These are phyloP conservation scores for Rhodotorula kratochvilovae DNA, from an alignment of 768 basidiomycete genomes.

Conservation along the genomic window DNA sequence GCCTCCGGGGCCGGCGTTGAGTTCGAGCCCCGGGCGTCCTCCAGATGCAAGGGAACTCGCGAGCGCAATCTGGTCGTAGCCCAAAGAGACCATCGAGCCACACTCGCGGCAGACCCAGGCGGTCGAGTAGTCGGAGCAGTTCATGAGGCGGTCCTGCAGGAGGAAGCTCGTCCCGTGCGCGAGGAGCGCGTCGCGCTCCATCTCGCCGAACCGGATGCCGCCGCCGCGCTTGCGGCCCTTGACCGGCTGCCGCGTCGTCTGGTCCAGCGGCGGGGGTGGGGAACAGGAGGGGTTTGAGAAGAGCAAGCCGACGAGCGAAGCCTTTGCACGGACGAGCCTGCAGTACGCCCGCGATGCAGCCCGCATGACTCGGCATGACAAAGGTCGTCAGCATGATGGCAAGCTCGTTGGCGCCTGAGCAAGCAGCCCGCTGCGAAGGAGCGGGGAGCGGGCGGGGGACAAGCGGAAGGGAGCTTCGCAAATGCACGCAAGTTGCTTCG, in stretches of 20 bases:
- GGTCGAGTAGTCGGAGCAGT: constrained; percentile 98
- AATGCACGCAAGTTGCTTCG: no score
- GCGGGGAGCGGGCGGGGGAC: no score
- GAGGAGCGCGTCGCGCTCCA: constrained; percentile 98
- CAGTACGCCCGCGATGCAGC: no score
- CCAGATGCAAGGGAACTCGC: constrained; percentile 48
- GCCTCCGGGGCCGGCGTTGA: constrained; percentile 61
- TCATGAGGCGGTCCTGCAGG: constrained; percentile 97
- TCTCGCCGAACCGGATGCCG: constrained; percentile 98
- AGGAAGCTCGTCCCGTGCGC: constrained; percentile 98
- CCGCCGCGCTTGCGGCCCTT: constrained; percentile 98
- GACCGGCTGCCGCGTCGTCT: constrained; percentile 90
- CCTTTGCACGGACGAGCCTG: no score
- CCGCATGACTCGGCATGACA: no score
- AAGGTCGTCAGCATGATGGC: no score
- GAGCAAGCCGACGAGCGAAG: no score
- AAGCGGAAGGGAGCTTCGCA: no score
- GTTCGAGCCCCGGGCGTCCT: constrained; percentile 48
- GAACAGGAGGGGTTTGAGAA: no score
- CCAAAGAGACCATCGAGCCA: constrained; percentile 89
- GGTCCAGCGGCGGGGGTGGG: constrained; percentile 97
- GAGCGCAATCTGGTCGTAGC: constrained; percentile 80
- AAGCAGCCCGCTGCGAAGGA: no score
- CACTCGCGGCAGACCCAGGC: constrained; percentile 98
- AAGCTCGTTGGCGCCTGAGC: no score